Evolutionary conservation across 2,329 filamentous ascomycete species (phyloP).

Genomic region (Gyromitra esculenta): DNA sequence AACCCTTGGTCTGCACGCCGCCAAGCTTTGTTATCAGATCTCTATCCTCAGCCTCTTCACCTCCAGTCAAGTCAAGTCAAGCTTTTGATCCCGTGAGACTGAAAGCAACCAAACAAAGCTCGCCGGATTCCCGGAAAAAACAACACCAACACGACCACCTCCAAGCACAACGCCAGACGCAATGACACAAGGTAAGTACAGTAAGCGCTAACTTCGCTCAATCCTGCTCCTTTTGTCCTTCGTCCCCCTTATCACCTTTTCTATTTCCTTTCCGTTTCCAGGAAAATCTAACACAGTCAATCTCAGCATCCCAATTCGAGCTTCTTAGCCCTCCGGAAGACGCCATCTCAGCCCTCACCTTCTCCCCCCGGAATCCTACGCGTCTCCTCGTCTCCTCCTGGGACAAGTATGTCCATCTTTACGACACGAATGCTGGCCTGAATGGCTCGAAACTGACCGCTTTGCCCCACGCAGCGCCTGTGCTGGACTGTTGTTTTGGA

Average conservation of each 20-base stretch:
- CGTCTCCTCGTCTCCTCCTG: slow-evolving; percentile 91
- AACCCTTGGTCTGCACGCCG: background rate
- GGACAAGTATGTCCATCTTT: slow-evolving; percentile 91
- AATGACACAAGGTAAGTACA: slow-evolving; percentile 45
- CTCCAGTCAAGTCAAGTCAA: background rate
- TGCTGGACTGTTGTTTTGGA: slow-evolving; percentile 92
- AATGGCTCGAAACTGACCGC: slow-evolving; percentile 72
- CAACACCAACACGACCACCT: background rate
- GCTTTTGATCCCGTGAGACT: slow-evolving; percentile 11
- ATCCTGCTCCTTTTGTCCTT: slow-evolving; percentile 4
- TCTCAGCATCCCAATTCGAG: slow-evolving; percentile 76
- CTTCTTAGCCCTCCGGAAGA: slow-evolving; percentile 83
- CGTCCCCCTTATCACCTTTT: background rate
- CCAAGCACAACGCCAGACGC: slow-evolving; percentile 1
- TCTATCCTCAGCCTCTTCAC: slow-evolving; percentile 18
- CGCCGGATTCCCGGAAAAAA: slow-evolving; percentile 4
- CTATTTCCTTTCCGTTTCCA: background rate
- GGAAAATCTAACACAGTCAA: slow-evolving; percentile 41
- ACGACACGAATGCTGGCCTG: slow-evolving; percentile 74
- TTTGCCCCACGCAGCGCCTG: slow-evolving; percentile 82
- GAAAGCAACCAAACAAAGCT: slow-evolving; percentile 11
- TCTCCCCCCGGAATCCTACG: slow-evolving; percentile 78
- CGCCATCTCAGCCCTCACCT: slow-evolving; percentile 85
- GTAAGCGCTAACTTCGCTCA: background rate
- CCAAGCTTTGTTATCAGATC: slow-evolving; percentile 39